Base-by-base conservation (phyloP, 257 asterid species). In the Plantago elongata region DNA sequence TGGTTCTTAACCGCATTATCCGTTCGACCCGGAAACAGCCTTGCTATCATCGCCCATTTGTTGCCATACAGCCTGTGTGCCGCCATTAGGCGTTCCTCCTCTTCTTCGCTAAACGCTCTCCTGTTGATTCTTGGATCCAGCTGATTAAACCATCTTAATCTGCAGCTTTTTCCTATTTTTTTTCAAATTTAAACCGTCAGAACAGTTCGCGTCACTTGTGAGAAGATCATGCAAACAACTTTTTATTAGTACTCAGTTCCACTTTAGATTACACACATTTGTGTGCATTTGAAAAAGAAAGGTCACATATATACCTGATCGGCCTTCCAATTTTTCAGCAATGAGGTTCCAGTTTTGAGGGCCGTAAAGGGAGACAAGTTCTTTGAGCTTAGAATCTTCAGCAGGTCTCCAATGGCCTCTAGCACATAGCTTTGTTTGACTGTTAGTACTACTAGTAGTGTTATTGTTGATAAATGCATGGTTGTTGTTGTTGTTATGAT, bases 321-420 rank as follows among this genome's bases (percentile, higher is more conserved):
- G 74, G 12, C 97, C 97, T 62, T 84, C 84, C 38, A 89, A 55
- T 54, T 86, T 86, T 10, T 89, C 90, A 0, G 97, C 97, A 49
- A 89, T 89, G 48, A 89, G 87, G 51, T 89, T 89, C 97, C 97
- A 89, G 34, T 86, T 89, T 43, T 89, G 97, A 14, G 97, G 97
- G 46, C 97, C 97, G 61, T 85, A 85, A 51, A 88, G 77, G 11
- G 93, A 90, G 1, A 88, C 96, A 47, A 89, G 96, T 60, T 89
- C 95, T 22, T 83, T 89, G 2, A 89, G 86, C 71, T 84, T 86
- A 1, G 89, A 18, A 68, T 89, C 96, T 59, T 89, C 95, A 1
- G 96, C 96, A 15, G 96, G 95, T 65, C 94, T 83, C 96, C 96
- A 89, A 64, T 89, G 96, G 12, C 95, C 96, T 68, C 95, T 77